A percentile compares a stretch with the other conserved stretches of the same genome.
Conservation (phyloP, 164 flowering plant genomes). For the Saururus chinensis region DNA sequence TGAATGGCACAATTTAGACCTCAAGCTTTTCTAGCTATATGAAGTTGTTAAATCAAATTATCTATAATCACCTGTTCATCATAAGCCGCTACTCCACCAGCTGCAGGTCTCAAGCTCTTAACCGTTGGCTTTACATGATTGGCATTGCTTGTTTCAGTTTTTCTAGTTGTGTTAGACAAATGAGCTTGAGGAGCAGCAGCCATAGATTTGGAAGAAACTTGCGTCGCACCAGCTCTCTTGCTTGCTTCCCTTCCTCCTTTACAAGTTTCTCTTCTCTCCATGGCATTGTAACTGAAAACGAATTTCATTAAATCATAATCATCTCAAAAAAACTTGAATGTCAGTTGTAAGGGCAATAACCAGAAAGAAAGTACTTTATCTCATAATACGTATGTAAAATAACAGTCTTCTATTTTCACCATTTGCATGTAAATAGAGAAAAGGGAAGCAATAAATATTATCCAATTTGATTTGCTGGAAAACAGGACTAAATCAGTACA, state of each 20-base stretch:
- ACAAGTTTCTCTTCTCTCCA: conserved; percentile 76
- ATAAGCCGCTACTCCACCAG: conserved; percentile 44
- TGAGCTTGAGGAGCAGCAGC: conserved; percentile 31
- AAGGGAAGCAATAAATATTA: too few species aligned
- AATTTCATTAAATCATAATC: too few species aligned
- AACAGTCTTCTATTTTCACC: too few species aligned
- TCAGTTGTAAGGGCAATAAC: too few species aligned
- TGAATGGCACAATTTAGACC: conserved; percentile 1
- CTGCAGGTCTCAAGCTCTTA: conserved; percentile 46
- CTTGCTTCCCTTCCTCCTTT: conserved; percentile 75
- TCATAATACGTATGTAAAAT: too few species aligned
- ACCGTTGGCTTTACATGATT: conserved; percentile 27
- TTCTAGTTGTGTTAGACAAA: conserved; percentile 37
- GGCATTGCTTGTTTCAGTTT: conserved; percentile 31
- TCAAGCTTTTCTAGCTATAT: too few species aligned
- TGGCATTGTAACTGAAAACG: conserved; percentile 60
- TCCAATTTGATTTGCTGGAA: too few species aligned
- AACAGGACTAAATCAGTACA: too few species aligned
- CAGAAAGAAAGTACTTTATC: too few species aligned
- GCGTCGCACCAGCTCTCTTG: conserved; percentile 47
- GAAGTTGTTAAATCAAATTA: too few species aligned
- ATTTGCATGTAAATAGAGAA: too few species aligned
- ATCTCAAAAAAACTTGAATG: background rate
- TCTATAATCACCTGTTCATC: conserved; percentile 54
- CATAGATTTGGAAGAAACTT: conserved; percentile 39